phyloP scores from a whole-genome alignment of 169 alveolate genomes.

The Cryptosporidium viatorum region DNA sequence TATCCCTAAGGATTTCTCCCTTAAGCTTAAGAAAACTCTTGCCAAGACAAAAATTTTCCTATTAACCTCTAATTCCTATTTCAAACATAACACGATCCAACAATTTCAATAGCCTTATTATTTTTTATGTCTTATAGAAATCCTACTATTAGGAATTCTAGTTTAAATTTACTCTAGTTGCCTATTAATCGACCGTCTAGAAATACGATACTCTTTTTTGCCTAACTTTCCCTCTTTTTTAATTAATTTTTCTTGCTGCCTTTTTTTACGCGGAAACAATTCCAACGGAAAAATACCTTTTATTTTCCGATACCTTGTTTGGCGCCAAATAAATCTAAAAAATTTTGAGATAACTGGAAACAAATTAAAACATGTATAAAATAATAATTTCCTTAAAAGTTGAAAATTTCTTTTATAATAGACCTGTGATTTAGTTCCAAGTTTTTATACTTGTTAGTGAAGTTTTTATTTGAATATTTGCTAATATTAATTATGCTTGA shows the following conservation, averaged over 20 bases:
- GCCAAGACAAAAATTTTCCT: slow-evolving; percentile 29
- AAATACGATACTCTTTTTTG: slow-evolving; percentile 14
- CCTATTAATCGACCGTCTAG: slow-evolving; percentile 1
- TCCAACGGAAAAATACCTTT: not conserved
- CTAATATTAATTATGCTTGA: too few relatives aligned
- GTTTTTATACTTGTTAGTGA: too few relatives aligned
- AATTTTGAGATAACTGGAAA: not conserved
- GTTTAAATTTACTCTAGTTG: not conserved
- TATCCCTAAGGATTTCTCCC: slow-evolving; percentile 52
- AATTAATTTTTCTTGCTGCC: slow-evolving; percentile 4
- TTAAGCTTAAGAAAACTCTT: slow-evolving; percentile 24
- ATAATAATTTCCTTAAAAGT: not conserved
- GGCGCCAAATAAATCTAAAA: slow-evolving; percentile 16
- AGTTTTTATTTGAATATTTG: too few relatives aligned
- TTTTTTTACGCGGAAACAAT: slow-evolving; percentile 31
- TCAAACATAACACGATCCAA: slow-evolving; percentile 41
- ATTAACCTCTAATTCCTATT: not conserved
- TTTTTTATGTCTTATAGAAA: not conserved
- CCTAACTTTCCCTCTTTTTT: slow-evolving; percentile 24
- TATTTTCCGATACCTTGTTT: slow-evolving; percentile 21
- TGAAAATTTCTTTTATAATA: too few relatives aligned
- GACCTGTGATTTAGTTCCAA: not conserved
- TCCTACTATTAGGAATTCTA: not conserved
- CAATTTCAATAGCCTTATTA: not conserved
- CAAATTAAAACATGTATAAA: not conserved